phyloP scores from a whole-genome alignment of 805 yeast genomes.

The Clavispora vitiphila region DNA sequence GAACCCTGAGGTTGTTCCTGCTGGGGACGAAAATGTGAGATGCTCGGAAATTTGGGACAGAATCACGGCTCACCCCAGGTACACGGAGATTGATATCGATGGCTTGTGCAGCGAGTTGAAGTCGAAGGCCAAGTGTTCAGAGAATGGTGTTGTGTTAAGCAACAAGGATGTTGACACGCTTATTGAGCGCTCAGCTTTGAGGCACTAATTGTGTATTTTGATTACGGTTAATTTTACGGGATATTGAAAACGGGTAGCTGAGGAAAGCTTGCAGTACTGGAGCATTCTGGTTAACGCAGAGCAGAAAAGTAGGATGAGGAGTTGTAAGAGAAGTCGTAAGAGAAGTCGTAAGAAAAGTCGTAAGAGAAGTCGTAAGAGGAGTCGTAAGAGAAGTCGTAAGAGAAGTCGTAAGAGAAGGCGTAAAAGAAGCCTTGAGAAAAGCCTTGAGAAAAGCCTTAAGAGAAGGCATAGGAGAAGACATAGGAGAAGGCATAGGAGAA shows the following conservation, averaged over 20 bases:
- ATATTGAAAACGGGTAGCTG: not conserved
- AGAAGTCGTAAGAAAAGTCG: too few species aligned
- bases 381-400: too few species aligned
- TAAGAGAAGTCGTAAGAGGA: too few species aligned
- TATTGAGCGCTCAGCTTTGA: constrained; percentile 25
- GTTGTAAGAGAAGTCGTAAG: too few species aligned
- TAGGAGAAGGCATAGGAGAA: too few species aligned
- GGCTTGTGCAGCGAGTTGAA: constrained; percentile 88
- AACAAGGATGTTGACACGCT: constrained; percentile 69
- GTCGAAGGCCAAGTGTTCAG: constrained; percentile 91
- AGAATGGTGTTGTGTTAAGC: constrained; percentile 83
- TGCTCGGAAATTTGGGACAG: constrained; percentile 97
- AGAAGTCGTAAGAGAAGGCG: too few species aligned
- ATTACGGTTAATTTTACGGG: not conserved
- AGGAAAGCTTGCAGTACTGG: too few species aligned
- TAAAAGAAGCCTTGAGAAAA: too few species aligned
- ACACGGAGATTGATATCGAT: constrained; percentile 89
- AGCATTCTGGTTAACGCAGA: too few species aligned
- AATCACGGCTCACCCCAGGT: constrained; percentile 88
- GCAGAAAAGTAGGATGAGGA: too few species aligned
- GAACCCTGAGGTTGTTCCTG: constrained; percentile 55
- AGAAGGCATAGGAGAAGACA: too few species aligned
- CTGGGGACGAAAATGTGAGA: constrained; percentile 53
- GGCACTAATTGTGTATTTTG: not conserved
- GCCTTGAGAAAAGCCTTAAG: too few species aligned